These are phyloP conservation scores for Colletotrichum sp. DNA, from an alignment of 2,329 filamentous ascomycete genomes.

Conservation along the genomic window DNA sequence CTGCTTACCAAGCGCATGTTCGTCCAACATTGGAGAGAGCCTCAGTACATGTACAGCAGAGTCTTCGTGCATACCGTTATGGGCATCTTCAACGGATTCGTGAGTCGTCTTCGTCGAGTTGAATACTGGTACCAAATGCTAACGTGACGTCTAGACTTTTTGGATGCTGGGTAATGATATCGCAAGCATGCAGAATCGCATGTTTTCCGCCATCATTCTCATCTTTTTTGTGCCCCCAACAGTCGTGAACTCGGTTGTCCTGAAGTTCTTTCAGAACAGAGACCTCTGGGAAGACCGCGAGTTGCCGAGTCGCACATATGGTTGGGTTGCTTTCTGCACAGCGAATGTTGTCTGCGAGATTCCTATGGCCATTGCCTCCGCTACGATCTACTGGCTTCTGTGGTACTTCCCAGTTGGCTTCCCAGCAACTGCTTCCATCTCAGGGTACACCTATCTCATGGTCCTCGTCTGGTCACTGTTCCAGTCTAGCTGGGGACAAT, in stretches of 20 bases:
- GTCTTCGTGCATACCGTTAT: slow-evolving; percentile 74
- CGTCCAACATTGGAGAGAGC: slow-evolving; percentile 76
- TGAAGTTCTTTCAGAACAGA: slow-evolving; percentile 80
- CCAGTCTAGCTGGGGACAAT: slow-evolving; percentile 78
- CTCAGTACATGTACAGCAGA: slow-evolving; percentile 78
- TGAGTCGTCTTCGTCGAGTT: background rate
- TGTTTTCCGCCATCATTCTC: slow-evolving; percentile 72
- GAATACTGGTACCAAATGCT: background rate
- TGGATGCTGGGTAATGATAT: slow-evolving; percentile 70
- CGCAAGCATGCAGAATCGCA: slow-evolving; percentile 75
- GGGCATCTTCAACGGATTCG: slow-evolving; percentile 76
- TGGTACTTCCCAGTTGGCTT: slow-evolving; percentile 82
- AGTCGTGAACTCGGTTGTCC: slow-evolving; percentile 74
- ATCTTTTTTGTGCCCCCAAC: slow-evolving; percentile 71
- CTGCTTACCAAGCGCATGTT: slow-evolving; percentile 75
- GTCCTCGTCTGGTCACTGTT: slow-evolving; percentile 79
- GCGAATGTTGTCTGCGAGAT: slow-evolving; percentile 77
- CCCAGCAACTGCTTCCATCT: slow-evolving; percentile 65
- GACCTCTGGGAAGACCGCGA: slow-evolving; percentile 77
- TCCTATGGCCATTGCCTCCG: slow-evolving; percentile 68
- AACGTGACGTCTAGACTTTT: slow-evolving; percentile 55
- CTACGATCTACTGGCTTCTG: slow-evolving; percentile 71
- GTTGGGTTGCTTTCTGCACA: slow-evolving; percentile 77
- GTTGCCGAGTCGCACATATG: slow-evolving; percentile 76
- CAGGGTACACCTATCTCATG: slow-evolving; percentile 82